Conservation (phyloP, 345 rosid species). For the Citrus hindsii region DNA sequence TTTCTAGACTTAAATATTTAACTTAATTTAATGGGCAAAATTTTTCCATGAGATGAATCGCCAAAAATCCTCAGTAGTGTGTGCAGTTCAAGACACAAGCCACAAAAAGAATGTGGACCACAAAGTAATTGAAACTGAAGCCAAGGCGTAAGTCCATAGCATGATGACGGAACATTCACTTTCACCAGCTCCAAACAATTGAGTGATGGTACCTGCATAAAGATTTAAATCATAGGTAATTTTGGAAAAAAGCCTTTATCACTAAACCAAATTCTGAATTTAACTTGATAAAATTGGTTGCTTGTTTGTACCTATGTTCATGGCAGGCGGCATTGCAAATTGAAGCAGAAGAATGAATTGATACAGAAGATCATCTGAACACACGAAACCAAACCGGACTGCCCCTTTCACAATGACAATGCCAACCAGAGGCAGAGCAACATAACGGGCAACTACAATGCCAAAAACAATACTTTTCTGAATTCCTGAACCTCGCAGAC, state of each 20-base stretch:
- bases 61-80: no score
- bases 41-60: no score
- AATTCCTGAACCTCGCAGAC: constrained; percentile 46
- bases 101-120: constrained; percentile 76
- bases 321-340: constrained; percentile 68
- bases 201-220: constrained; percentile 60
- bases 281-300: not conserved
- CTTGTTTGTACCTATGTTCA: constrained; percentile 34
- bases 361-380: constrained; percentile 50
- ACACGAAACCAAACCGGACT: constrained; percentile 39
- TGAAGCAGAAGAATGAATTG: constrained; percentile 66
- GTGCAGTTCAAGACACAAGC: constrained; percentile 39
- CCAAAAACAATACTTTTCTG: constrained; percentile 38
- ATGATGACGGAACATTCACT: constrained; percentile 67
- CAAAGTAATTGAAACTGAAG: constrained; percentile 55
- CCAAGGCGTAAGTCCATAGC: constrained; percentile 63
- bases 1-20: no score
- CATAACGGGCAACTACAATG: constrained; percentile 43
- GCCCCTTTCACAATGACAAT: constrained; percentile 46
- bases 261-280: not conserved
- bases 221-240: not conserved
- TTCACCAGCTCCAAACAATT: constrained; percentile 56
- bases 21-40: no score
- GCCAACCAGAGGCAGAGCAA: constrained; percentile 57
- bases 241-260: not conserved